Base-by-base conservation (phyloP, 1,284 basidiomycete species). In the Mycosarcoma maydis region DNA sequence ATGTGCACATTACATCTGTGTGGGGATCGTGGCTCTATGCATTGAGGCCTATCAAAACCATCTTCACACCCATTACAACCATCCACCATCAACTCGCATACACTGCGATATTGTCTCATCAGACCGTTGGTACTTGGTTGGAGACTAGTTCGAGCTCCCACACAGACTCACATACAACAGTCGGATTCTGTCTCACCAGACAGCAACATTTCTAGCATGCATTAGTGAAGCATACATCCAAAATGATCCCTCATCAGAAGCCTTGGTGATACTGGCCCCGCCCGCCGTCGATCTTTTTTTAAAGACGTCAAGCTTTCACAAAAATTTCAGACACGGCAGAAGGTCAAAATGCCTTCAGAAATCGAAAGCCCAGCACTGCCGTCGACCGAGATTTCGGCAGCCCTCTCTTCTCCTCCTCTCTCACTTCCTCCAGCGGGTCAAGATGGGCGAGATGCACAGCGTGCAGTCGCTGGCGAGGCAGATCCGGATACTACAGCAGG, bases 391-490 rank as follows among this genome's bases (percentile, higher is more conserved):
- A 69, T 69, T 24, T 54, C 66, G n/a, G 54, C 59, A 1, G 41
- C 49, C 20, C 29, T 45, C 30, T 26, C 59, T 23, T 45, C 54
- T 3, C 51, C 66, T 13, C 47, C 50, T 4, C 19, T 47, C 5
- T 24, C 53, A 3, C 39, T 57, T 10, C 57, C 58, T 17, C 66
- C 59, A n/a, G 66, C 66, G 20, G 65, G 65, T 4, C 65, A 68
- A 39, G 65, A 68, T 54, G 65, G 65, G 4, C 29, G 22, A 32
- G 53, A 68, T 47, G 65, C 65, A 22, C 57, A 61, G 45, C 49
- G 49, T 7, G 65, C 65, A 8, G 44, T 68, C 20, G 39, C 55
- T 6, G 62, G 41, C 19, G 45, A 43, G 16, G 6, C 10, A n/a
- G 47, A 56, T 9, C 40, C 50, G 11, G 44, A 51, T 7, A 38